Conservation (phyloP, 2,329 filamentous ascomycete species). For the Alternaria incomplexa region DNA sequence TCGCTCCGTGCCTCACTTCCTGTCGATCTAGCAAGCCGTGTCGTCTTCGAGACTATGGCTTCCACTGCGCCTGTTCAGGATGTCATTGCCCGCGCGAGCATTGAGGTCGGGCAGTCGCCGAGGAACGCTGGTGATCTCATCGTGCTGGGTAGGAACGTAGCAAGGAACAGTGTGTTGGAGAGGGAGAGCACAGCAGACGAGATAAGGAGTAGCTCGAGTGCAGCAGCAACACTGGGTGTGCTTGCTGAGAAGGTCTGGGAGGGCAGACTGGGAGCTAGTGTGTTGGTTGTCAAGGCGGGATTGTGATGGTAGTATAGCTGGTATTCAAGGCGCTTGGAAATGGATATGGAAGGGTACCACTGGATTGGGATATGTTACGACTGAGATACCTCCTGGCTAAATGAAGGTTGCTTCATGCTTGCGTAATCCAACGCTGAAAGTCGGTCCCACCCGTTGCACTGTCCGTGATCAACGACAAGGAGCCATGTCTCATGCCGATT, state of each 20-base stretch:
- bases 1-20: constrained; percentile 64
- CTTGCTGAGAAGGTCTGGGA: constrained; percentile 66
- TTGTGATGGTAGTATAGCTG: neutral
- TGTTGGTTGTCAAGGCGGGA: constrained; percentile 72
- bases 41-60: constrained; percentile 62
- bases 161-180: constrained; percentile 32
- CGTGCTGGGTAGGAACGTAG: constrained; percentile 64
- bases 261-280: constrained; percentile 67
- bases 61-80: constrained; percentile 47
- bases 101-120: constrained; percentile 65
- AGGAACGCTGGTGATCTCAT: constrained; percentile 75
- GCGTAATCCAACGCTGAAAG: neutral
- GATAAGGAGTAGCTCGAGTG: constrained; percentile 37
- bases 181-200: constrained; percentile 47
- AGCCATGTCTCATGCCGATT: neutral
- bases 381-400: neutral
- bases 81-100: constrained; percentile 61
- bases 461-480: constrained; percentile 5
- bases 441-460: neutral
- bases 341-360: neutral
- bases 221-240: constrained; percentile 60
- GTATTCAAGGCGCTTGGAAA: neutral
- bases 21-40: constrained; percentile 57
- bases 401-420: neutral
- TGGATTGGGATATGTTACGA: neutral